Evolutionary conservation across 2,329 filamentous ascomycete species (phyloP).

Genomic region (Neonectria faginata): DNA sequence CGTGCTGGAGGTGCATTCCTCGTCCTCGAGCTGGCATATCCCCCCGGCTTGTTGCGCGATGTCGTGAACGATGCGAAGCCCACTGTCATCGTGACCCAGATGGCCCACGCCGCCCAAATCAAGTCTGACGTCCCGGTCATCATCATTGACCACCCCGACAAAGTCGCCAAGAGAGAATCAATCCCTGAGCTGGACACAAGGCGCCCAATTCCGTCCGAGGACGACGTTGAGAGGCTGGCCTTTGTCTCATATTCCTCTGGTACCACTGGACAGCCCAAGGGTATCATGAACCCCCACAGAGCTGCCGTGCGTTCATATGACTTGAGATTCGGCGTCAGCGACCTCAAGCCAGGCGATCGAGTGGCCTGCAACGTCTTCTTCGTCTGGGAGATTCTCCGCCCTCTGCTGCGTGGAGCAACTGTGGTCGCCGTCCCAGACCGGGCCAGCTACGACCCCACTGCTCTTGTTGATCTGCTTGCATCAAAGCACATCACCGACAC

Average conservation of each 20-base stretch:
- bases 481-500: slow-evolving; percentile 79
- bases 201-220: slow-evolving; percentile 67
- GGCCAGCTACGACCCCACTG: slow-evolving; percentile 80
- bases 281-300: slow-evolving; percentile 82
- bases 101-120: slow-evolving; percentile 73
- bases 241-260: slow-evolving; percentile 87
- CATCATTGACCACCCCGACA: slow-evolving; percentile 65
- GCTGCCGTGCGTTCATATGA: slow-evolving; percentile 81
- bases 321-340: slow-evolving; percentile 76
- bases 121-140: slow-evolving; percentile 73
- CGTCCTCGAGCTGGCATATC: slow-evolving; percentile 83
- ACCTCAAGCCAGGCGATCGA: slow-evolving; percentile 77
- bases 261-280: slow-evolving; percentile 83
- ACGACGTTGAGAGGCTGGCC: slow-evolving; percentile 78
- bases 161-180: slow-evolving; percentile 42
- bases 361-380: slow-evolving; percentile 93
- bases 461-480: slow-evolving; percentile 77
- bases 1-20: slow-evolving; percentile 84
- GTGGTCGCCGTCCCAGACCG: slow-evolving; percentile 81
- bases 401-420: slow-evolving; percentile 79
- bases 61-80: slow-evolving; percentile 82
- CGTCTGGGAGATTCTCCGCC: slow-evolving; percentile 85
- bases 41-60: slow-evolving; percentile 77
- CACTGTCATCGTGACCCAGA: slow-evolving; percentile 76
- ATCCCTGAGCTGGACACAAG: slow-evolving; percentile 54